phyloP scores from a whole-genome alignment of 306 rosid species.

The Cucurbita moschata region DNA sequence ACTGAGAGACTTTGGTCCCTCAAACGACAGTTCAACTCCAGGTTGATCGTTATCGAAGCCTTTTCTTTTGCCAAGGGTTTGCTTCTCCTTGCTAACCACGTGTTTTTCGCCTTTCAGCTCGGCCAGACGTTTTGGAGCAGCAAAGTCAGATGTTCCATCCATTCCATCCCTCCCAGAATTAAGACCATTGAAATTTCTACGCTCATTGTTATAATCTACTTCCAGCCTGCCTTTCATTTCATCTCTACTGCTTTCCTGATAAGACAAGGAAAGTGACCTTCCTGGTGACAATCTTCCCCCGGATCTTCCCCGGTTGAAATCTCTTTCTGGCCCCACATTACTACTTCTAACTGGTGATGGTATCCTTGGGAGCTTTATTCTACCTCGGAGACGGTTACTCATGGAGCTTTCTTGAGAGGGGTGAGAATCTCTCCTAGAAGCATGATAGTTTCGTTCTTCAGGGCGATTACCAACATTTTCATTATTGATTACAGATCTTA shows the following conservation, averaged over 20 bases:
- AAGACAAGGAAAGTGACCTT: conserved; percentile 36
- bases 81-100: conserved; percentile 35
- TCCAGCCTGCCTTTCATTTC: conserved; percentile 52
- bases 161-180: conserved; percentile 28
- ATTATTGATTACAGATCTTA: conserved; percentile 62
- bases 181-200: conserved; percentile 30
- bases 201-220: conserved; percentile 35
- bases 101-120: conserved; percentile 45
- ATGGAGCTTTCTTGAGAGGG: conserved; percentile 39
- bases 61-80: conserved; percentile 42
- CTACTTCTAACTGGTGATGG: conserved; percentile 25
- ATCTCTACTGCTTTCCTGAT: conserved; percentile 54
- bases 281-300: conserved; percentile 49
- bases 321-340: conserved; percentile 39
- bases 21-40: conserved; percentile 47
- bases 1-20: conserved; percentile 87
- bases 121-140: conserved; percentile 52
- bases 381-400: conserved; percentile 65
- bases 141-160: conserved; percentile 28
- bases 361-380: conserved; percentile 55
- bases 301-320: conserved; percentile 39
- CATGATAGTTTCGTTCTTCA: conserved; percentile 37
- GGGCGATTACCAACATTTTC: conserved; percentile 31
- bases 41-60: conserved; percentile 25
- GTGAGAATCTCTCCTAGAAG: conserved; percentile 37